Evolutionary conservation across 768 basidiomycete species (phyloP).

Genomic region (Phylloporus arenicola): DNA sequence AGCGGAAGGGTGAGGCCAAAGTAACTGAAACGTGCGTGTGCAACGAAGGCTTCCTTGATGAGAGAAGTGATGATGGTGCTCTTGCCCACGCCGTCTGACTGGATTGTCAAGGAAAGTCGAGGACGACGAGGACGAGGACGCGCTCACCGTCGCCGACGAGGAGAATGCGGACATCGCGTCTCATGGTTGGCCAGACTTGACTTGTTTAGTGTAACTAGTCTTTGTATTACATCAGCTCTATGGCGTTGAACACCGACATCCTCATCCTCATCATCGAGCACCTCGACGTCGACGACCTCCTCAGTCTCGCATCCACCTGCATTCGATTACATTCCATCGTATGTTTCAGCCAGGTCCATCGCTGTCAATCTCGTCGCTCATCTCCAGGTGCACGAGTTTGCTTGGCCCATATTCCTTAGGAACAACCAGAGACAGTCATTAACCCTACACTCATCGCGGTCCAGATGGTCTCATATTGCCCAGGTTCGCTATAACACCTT

Average conservation of each 20-base stretch:
- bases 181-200: conserved; percentile 43
- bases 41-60: conserved; percentile 92
- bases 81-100: conserved; percentile 94
- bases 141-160: conserved; percentile 87
- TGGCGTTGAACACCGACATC: conserved; percentile 48
- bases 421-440: conserved; percentile 49
- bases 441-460: conserved; percentile 42
- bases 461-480: conserved; percentile 39
- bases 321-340: conserved; percentile 37
- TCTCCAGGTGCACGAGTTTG: conserved; percentile 52
- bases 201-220: conserved; percentile 3
- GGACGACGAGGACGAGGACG: conserved; percentile 7
- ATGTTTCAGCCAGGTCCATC: conserved; percentile 13
- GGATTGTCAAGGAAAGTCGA: conserved; percentile 1
- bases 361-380: conserved; percentile 3
- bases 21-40: conserved; percentile 54
- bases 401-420: conserved; percentile 52
- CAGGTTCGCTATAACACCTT: conserved; percentile 49
- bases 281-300: conserved; percentile 41
- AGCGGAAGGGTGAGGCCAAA: background rate
- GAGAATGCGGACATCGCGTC: conserved; percentile 90
- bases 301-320: conserved; percentile 27
- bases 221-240: conserved; percentile 7
- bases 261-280: conserved; percentile 47
- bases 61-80: conserved; percentile 95